These are phyloP conservation scores for Artemisia argyi DNA, from an alignment of 129 eudicot genomes.

Conservation along the genomic window DNA sequence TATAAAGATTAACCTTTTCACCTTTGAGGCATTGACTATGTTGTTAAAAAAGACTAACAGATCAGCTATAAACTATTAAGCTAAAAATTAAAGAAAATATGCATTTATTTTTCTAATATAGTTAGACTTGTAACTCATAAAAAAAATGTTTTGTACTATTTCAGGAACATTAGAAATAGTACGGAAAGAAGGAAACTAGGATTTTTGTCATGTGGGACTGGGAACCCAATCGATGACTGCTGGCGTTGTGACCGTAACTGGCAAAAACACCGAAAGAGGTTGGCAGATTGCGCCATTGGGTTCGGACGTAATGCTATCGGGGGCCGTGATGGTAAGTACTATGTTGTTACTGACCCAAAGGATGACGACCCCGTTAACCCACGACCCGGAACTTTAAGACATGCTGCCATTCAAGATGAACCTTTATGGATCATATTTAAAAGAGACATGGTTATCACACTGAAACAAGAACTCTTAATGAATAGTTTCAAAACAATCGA, in stretches of 20 bases:
- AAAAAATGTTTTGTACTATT: conserved; percentile 12
- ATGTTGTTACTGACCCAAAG: conserved; percentile 70
- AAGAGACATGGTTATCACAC: conserved; percentile 78
- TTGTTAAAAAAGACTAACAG: too few species aligned
- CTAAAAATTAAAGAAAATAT: too few species aligned
- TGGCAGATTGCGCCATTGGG: conserved; percentile 87
- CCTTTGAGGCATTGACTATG: too few species aligned
- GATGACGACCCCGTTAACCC: conserved; percentile 81
- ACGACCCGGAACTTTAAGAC: conserved; percentile 80
- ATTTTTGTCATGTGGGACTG: conserved; percentile 81
- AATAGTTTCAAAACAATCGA: conserved; percentile 95
- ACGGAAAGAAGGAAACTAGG: conserved; percentile 81
- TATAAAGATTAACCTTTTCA: too few species aligned
- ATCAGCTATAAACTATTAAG: too few species aligned
- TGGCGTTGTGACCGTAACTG: conserved; percentile 87
- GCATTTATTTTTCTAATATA: too few species aligned
- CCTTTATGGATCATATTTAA: conserved; percentile 88
- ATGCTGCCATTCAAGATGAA: conserved; percentile 81
- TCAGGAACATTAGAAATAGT: conserved; percentile 66
- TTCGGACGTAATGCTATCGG: conserved; percentile 94
- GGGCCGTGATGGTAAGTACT: conserved; percentile 80
- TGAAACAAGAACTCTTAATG: conserved; percentile 84
- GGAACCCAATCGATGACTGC: conserved; percentile 88
- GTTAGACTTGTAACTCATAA: background rate
- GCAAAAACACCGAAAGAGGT: conserved; percentile 60